Conservation (phyloP, 2,329 filamentous ascomycete genomes). For the Diaporthe vexans region DNA sequence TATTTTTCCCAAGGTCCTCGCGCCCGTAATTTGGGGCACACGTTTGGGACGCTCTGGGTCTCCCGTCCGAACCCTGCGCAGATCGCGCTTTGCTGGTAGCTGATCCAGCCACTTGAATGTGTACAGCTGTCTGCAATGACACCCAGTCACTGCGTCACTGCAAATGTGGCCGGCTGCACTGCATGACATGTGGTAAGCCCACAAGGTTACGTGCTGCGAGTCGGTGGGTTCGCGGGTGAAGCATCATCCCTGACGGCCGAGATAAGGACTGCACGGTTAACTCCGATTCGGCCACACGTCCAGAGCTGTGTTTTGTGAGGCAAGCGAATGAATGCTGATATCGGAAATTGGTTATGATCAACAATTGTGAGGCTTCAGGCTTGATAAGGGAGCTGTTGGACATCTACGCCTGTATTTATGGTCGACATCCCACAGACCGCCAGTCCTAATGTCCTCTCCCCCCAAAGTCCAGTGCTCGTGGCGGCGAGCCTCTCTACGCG, state of each 20-base stretch:
- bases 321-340: background rate
- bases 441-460: too few species aligned
- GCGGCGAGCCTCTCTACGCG: background rate
- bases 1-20: background rate
- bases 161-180: slow-evolving; percentile 6
- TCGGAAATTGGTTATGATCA: slow-evolving; percentile 24
- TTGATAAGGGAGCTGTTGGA: background rate
- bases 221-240: slow-evolving; percentile 3
- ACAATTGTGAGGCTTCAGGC: background rate
- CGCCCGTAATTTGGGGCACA: background rate
- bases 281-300: slow-evolving; percentile 14
- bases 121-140: slow-evolving; percentile 2
- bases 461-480: background rate
- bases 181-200: slow-evolving; percentile 9
- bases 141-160: background rate
- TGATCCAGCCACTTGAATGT: background rate
- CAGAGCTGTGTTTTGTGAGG: background rate
- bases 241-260: slow-evolving; percentile 29
- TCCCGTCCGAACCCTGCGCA: background rate
- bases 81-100: background rate
- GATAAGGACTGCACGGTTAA: background rate
- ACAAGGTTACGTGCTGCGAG: slow-evolving; percentile 19
- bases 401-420: background rate
- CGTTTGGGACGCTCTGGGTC: background rate
- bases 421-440: background rate